Evolutionary conservation across 306 rosid species (phyloP).

Genomic region (Gillenia trifoliata): DNA sequence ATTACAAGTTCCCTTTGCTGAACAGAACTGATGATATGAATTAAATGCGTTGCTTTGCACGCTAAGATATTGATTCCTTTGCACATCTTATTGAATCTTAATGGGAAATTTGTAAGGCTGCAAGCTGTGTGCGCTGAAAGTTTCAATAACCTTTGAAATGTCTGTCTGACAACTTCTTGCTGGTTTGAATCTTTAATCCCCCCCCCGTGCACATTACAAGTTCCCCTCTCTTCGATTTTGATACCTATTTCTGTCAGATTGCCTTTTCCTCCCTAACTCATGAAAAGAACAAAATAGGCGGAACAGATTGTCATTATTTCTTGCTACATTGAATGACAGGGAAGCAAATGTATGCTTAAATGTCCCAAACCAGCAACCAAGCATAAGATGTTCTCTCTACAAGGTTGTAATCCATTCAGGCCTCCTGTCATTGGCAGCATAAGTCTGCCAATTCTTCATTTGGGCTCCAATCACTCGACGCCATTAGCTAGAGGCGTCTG

Average conservation of each 20-base stretch:
- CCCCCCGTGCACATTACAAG: not conserved
- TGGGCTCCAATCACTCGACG: constrained; percentile 32
- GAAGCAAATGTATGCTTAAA: constrained; percentile 67
- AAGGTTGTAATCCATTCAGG: constrained; percentile 47
- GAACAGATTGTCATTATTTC: constrained; percentile 46
- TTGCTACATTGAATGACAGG: constrained; percentile 69
- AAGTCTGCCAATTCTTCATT: constrained; percentile 34
- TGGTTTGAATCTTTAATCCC: not conserved
- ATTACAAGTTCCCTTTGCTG: not conserved
- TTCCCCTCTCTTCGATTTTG: not conserved
- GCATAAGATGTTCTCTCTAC: constrained; percentile 53
- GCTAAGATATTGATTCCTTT: not conserved
- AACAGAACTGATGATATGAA: too few species aligned
- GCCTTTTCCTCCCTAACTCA: not conserved
- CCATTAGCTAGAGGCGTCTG: constrained; percentile 42
- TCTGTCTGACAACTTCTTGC: too few species aligned
- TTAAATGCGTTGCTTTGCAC: too few species aligned
- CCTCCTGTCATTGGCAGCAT: constrained; percentile 49
- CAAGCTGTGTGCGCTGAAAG: not conserved
- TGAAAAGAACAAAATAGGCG: constrained; percentile 3
- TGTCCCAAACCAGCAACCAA: constrained; percentile 58
- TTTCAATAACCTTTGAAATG: too few species aligned
- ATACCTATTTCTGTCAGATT: not conserved
- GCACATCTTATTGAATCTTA: not conserved
- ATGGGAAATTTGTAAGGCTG: not conserved